Base-by-base conservation (phyloP, 208 protist genomes). In the Acanthamoeba sp. region DNA sequence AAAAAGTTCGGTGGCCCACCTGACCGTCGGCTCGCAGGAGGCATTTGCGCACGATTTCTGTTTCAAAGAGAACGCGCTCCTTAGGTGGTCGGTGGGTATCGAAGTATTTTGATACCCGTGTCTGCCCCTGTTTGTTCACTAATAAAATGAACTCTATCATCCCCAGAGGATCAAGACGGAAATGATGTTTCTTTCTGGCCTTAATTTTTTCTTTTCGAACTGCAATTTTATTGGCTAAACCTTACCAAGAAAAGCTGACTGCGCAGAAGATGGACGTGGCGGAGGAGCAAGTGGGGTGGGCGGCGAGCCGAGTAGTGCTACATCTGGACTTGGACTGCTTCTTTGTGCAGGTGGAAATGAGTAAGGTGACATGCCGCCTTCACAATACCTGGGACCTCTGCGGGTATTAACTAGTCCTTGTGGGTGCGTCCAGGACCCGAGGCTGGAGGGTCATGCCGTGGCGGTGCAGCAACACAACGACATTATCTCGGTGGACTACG, bases 111-210 rank as follows among this genome's bases (percentile, higher is more conserved):
- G 98, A 97, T 1, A 99, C 96, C 1, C 98, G 97, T 3, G 99
- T 99, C 95, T 99, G 98, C 0, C 98, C 99, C 66, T 99, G 98
- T 94, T 99, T 99, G 94, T 99, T 99, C 1, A 99, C 98, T 4
- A 99, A 93, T 59, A 99, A 94, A 45, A 99, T 95, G 96, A 99
- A 99, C 91, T 98, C 97, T 57, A 99, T 99, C 93, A 95, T 98
- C 29, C 20, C 64, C n/a, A 22, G 14, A 6, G 24, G 6, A 22
- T 32, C 22, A 69, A 69, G 6, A 9, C 14, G 6, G 9, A 32
- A 22, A 32, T 69, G 6, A 32, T 29, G 16, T 73, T 36, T 20
- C 52, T 90, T 90, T 3, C 42, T 89, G 9, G 34, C 32, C 27
- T 38, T 20, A 55, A 55, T 20, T 20, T 20, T 55, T 55, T 16